phyloP scores from a whole-genome alignment of 495 filamentous ascomycete genomes.

The Trichoderma erinaceum region DNA sequence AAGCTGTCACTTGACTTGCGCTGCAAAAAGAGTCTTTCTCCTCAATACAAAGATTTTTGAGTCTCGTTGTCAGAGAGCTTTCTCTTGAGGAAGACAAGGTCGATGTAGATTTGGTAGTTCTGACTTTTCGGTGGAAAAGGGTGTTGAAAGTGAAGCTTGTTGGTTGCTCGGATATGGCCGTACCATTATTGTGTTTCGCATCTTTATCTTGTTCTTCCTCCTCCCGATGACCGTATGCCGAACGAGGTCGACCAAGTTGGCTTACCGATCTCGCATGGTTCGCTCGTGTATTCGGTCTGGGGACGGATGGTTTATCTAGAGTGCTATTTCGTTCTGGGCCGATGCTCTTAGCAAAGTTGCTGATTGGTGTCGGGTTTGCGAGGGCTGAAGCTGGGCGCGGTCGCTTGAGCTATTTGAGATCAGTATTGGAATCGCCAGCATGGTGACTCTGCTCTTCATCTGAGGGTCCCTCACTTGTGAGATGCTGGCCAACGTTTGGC shows the following conservation, averaged over 20 bases:
- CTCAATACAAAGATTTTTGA: constrained; percentile 29
- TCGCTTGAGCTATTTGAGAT: not conserved
- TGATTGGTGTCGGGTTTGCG: constrained; percentile 17
- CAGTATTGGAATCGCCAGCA: not conserved
- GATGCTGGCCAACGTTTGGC: constrained; percentile 23
- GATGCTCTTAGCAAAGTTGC: constrained; percentile 50
- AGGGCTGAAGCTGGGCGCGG: constrained; percentile 46
- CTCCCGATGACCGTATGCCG: constrained; percentile 12
- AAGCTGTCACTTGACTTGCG: constrained; percentile 35
- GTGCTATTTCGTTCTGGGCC: constrained; percentile 34
- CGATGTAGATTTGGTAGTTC: constrained; percentile 15
- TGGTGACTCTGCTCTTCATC: not conserved
- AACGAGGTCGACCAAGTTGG: constrained; percentile 7
- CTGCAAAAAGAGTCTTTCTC: constrained; percentile 18
- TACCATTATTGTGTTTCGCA: constrained; percentile 5
- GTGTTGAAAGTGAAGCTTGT: constrained; percentile 19
- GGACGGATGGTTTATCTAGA: constrained; percentile 20
- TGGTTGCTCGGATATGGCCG: constrained; percentile 3
- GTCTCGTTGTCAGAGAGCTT: constrained; percentile 25
- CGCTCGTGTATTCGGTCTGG: constrained; percentile 36
- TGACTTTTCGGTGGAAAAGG: not conserved
- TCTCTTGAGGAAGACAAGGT: constrained; percentile 21
- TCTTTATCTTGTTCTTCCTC: constrained; percentile 6
- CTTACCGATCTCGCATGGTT: constrained; percentile 8
- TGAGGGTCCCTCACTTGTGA: constrained; percentile 13